A percentile compares a stretch with the other conserved stretches of the same genome.
Evolutionary conservation across 768 basidiomycete species (phyloP).

Genomic region (Asterophora lycoperdoides): DNA sequence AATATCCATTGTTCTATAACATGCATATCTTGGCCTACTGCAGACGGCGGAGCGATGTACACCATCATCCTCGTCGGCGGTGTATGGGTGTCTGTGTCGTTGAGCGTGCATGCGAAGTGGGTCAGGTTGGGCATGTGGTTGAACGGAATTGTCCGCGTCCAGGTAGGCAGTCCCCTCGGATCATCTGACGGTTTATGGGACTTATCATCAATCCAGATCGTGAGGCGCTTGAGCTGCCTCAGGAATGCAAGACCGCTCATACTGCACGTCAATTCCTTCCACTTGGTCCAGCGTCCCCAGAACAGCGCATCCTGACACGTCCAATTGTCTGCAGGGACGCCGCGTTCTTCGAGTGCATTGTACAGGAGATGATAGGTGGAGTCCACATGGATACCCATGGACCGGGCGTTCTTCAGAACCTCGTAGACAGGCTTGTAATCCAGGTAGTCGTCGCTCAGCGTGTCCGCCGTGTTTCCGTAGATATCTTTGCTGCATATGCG

Average conservation of each 20-base stretch:
- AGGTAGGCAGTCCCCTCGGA: constrained; percentile 11
- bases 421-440: constrained; percentile 17
- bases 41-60: not conserved
- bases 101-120: constrained; percentile 30
- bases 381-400: constrained; percentile 28
- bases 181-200: not conserved
- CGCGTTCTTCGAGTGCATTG: constrained; percentile 23
- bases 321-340: constrained; percentile 16
- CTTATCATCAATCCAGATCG: constrained; percentile 26
- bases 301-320: constrained; percentile 28
- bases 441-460: constrained; percentile 9
- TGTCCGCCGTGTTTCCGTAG: constrained; percentile 16
- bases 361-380: constrained; percentile 31
- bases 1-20: constrained; percentile 21
- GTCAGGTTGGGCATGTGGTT: constrained; percentile 27
- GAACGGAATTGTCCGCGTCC: constrained; percentile 29
- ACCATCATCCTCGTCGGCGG: constrained; percentile 13
- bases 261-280: constrained; percentile 29
- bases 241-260: constrained; percentile 31
- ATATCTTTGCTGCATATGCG: constrained; percentile 24
- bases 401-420: constrained; percentile 26
- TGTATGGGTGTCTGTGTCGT: not conserved
- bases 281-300: constrained; percentile 26
- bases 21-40: not conserved
- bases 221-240: constrained; percentile 33